A percentile compares a stretch with the other conserved stretches of the same genome.
Conservation (phyloP, 495 filamentous ascomycete genomes). For the Letharia columbiana region DNA sequence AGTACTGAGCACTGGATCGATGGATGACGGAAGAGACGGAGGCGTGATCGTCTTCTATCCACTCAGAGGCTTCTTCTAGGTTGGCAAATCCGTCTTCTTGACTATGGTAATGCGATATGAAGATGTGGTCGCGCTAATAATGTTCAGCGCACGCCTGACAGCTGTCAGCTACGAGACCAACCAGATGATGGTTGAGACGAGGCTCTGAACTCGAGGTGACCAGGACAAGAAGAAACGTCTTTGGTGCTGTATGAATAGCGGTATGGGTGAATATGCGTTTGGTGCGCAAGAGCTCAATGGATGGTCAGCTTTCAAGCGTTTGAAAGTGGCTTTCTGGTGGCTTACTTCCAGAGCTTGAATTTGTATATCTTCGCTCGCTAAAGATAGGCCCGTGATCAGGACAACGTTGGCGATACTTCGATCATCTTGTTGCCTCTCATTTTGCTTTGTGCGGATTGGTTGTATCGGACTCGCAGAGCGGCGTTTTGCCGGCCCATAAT, state of each 20-base stretch:
- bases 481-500: neutral
- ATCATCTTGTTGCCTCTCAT: conserved; percentile 14
- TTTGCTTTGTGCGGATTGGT: neutral
- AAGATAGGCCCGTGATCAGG: conserved; percentile 70
- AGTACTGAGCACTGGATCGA: conserved; percentile 20
- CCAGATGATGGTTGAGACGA: conserved; percentile 41
- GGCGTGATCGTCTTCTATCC: conserved; percentile 37
- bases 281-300: conserved; percentile 62
- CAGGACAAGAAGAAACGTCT: conserved; percentile 73
- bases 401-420: conserved; percentile 65
- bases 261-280: conserved; percentile 67
- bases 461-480: neutral
- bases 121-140: conserved; percentile 67
- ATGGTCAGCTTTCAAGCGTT: conserved; percentile 1
- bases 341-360: conserved; percentile 70
- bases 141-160: conserved; percentile 6
- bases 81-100: conserved; percentile 62
- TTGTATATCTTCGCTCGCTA: conserved; percentile 63
- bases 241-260: conserved; percentile 61
- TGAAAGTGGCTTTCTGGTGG: neutral
- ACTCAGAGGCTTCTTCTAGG: conserved; percentile 50
- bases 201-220: conserved; percentile 44
- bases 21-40: conserved; percentile 42
- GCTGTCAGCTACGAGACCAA: conserved; percentile 23
- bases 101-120: conserved; percentile 81